These are phyloP conservation scores for Marasmius tenuissimus DNA, from an alignment of 1,284 basidiomycete genomes.

Conservation along the genomic window DNA sequence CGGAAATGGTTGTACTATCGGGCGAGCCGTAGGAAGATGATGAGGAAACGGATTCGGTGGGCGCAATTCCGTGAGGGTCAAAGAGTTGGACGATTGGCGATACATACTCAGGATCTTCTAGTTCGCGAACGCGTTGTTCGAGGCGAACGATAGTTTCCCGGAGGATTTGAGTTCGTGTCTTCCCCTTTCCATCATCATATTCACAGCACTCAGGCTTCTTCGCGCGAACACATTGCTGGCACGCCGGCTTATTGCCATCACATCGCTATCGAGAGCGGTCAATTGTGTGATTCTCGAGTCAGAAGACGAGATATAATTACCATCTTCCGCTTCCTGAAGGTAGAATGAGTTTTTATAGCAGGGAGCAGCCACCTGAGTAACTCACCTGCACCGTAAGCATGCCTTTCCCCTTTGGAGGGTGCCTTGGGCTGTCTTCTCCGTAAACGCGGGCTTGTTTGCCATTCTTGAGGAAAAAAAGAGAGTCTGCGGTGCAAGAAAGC, in stretches of 20 bases:
- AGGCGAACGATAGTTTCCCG: constrained; percentile 58
- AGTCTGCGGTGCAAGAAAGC: constrained; percentile 4
- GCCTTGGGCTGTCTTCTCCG: constrained; percentile 31
- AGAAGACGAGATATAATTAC: constrained; percentile 34
- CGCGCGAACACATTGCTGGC: constrained; percentile 59
- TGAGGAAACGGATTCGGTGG: constrained; percentile 53
- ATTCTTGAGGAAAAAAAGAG: constrained; percentile 30
- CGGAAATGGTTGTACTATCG: constrained; percentile 53
- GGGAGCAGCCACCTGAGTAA: constrained; percentile 16
- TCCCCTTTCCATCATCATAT: constrained; percentile 66
- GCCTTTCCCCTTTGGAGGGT: constrained; percentile 62
- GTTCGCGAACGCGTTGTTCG: constrained; percentile 54
- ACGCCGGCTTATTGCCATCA: constrained; percentile 58
- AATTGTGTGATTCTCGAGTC: constrained; percentile 10
- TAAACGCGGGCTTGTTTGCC: constrained; percentile 41
- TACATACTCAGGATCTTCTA: constrained; percentile 60
- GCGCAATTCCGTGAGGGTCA: constrained; percentile 44
- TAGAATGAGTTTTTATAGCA: constrained; percentile 9
- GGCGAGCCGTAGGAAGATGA: constrained; percentile 66
- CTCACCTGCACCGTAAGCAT: constrained; percentile 64
- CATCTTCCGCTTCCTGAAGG: constrained; percentile 71
- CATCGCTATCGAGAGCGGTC: constrained; percentile 43
- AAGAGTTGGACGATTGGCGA: constrained; percentile 51
- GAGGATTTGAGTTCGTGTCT: constrained; percentile 61
- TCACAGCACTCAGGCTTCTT: constrained; percentile 60